phyloP scores from a whole-genome alignment of 768 basidiomycete genomes.

The Tricholoma terreum region DNA sequence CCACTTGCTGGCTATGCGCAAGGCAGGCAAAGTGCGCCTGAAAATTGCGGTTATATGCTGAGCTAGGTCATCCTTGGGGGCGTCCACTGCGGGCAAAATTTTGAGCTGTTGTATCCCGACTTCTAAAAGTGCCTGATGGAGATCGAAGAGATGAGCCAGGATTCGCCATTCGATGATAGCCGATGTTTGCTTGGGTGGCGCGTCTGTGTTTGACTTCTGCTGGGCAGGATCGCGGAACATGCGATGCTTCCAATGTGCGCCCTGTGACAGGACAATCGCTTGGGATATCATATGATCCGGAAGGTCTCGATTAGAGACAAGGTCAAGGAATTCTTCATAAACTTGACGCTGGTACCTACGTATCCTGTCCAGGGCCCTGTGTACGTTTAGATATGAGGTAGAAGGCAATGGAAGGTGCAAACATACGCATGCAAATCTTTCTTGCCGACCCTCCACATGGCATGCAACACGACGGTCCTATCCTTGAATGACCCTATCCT shows the following conservation, averaged over 20 bases:
- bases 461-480: conserved; percentile 73
- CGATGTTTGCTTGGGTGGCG: conserved; percentile 30
- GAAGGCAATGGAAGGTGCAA: background rate
- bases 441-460: conserved; percentile 57
- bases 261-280: conserved; percentile 68
- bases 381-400: background rate
- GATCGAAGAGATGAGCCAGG: conserved; percentile 61
- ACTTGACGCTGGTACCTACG: conserved; percentile 42
- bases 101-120: conserved; percentile 62
- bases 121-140: conserved; percentile 62
- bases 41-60: conserved; percentile 84
- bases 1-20: conserved; percentile 92
- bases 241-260: conserved; percentile 81
- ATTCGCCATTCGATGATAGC: conserved; percentile 60
- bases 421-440: conserved; percentile 61
- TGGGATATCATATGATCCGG: conserved; percentile 76
- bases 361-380: background rate
- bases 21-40: conserved; percentile 78
- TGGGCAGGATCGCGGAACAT: conserved; percentile 56
- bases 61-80: conserved; percentile 58
- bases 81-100: conserved; percentile 53
- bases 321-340: conserved; percentile 51
- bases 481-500: conserved; percentile 68
- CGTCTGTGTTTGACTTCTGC: conserved; percentile 24
- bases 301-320: conserved; percentile 68